A percentile compares a stretch with the other conserved stretches of the same genome.
Evolutionary conservation across 2,329 filamentous ascomycete species (phyloP).

Genomic region (Waltergamsia citrina): DNA sequence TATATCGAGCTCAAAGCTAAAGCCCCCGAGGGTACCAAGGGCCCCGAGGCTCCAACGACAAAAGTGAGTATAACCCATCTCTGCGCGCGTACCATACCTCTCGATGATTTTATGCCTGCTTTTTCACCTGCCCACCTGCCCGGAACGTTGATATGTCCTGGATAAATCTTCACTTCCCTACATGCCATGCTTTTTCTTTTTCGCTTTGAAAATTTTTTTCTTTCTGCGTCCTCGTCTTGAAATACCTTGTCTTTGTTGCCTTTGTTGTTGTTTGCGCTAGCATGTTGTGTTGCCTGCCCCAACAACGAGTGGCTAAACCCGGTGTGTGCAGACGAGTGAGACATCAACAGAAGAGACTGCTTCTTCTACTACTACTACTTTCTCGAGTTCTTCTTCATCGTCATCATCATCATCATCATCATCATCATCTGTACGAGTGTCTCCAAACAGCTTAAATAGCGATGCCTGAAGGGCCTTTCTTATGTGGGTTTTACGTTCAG

Average conservation of each 20-base stretch:
- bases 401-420: constrained; percentile 11
- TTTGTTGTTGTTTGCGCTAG: background rate
- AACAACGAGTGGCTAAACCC: constrained; percentile 2
- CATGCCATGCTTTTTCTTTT: background rate
- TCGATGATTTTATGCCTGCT: background rate
- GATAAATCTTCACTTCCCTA: no score
- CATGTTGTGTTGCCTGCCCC: background rate
- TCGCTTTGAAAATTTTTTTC: no score
- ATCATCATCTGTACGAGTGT: background rate
- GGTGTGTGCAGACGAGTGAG: background rate
- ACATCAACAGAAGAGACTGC: background rate
- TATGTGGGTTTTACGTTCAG: background rate
- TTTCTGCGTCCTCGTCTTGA: no score
- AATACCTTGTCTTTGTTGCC: constrained; percentile 1
- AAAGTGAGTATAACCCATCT: background rate
- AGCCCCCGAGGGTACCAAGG: constrained; percentile 46
- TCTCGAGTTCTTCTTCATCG: constrained; percentile 1
- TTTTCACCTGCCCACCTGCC: no score
- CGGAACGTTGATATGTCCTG: no score
- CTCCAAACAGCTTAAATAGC: no score
- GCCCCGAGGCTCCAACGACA: constrained; percentile 7
- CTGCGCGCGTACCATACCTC: no score
- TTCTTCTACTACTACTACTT: background rate
- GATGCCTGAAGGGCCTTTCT: no score
- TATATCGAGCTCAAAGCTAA: constrained; percentile 49